Evolutionary conservation across 345 rosid species (phyloP).

Genomic region (Lumnitzera racemosa): DNA sequence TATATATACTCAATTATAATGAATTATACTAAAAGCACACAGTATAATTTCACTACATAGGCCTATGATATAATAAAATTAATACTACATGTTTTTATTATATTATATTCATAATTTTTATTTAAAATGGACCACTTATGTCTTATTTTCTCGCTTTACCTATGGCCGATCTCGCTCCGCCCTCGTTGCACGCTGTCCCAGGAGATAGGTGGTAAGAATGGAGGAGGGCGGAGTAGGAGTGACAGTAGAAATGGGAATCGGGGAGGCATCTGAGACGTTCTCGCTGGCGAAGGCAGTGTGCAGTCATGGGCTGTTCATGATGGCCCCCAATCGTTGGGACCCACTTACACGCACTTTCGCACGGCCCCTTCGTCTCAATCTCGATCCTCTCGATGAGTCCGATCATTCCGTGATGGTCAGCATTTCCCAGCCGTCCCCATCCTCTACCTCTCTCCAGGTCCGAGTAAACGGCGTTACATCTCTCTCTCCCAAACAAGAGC

Average conservation of each 20-base stretch:
- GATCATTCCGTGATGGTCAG: constrained; percentile 18
- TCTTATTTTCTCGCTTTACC: too few species aligned
- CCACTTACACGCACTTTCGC: constrained; percentile 28
- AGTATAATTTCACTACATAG: too few species aligned
- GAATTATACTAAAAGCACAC: too few species aligned
- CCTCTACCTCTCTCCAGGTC: constrained; percentile 21
- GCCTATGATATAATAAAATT: too few species aligned
- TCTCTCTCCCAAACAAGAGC: constrained; percentile 19
- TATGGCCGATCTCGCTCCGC: too few species aligned
- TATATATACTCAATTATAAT: too few species aligned
- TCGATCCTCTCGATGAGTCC: constrained; percentile 14
- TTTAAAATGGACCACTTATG: too few species aligned
- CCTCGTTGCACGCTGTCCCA: too few species aligned
- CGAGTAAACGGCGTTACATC: constrained; percentile 14
- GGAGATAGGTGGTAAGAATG: neutral
- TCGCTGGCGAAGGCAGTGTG: constrained; percentile 39
- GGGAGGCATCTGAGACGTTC: constrained; percentile 20
- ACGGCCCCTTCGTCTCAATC: constrained; percentile 36
- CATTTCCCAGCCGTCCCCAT: constrained; percentile 19
- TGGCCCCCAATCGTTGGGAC: constrained; percentile 47
- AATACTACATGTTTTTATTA: too few species aligned
- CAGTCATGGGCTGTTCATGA: constrained; percentile 53
- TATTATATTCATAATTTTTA: too few species aligned
- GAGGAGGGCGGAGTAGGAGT: constrained; percentile 9
- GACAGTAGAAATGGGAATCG: constrained; percentile 12